Evolutionary conservation across 2,329 filamentous ascomycete genomes (phyloP), one percentile per base, ranked within the genome.

Genomic region (Penicillium sclerotigenum): DNA sequence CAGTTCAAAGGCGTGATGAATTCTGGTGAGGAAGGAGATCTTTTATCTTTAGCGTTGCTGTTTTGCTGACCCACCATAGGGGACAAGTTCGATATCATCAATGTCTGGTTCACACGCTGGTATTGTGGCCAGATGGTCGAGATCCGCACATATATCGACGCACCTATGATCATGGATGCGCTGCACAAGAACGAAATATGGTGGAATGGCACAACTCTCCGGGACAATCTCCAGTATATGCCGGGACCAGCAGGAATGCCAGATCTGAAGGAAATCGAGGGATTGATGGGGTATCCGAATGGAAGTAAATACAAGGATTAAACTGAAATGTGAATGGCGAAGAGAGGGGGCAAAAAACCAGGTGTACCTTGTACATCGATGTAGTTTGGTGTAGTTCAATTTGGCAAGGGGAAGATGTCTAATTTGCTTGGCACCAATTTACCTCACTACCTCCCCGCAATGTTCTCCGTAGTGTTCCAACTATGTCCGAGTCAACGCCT

Each of bases 61-160:
- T 43, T 34, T 40, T 18, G 9, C 34, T 58, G 45, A 53, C 42
- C 11, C 11, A 40, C n/a, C 5, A 42, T 20, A 71, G 69, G 68
- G 0, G 64, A 68, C 24, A 36, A 37, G 7, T 72, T 72, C 36
- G 68, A 72, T 16, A 68, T 71, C 22, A 59, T 67, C 42, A 72
- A 71, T 47, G 68, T 71, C 7, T 72, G 70, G 70, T 65, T 71
- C 22, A 72, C 68, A 11, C 60, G 65, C 36, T 72, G 70, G 70
- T 16, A 69, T 47, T 28, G 57, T 5, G 62, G 61, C 4, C 68
- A 72, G 47, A 72, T 72, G 68, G 66, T 71, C 8, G 69, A 72
- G 53, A 66, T 71, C 2, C 66, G 70, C 7, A 71, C 70, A 1
- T 72, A 68, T 40, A 68, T 71, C 18, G 70, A 72, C 26, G 59